Conservation (phyloP, 768 basidiomycete genomes). For the Imleria badia region DNA sequence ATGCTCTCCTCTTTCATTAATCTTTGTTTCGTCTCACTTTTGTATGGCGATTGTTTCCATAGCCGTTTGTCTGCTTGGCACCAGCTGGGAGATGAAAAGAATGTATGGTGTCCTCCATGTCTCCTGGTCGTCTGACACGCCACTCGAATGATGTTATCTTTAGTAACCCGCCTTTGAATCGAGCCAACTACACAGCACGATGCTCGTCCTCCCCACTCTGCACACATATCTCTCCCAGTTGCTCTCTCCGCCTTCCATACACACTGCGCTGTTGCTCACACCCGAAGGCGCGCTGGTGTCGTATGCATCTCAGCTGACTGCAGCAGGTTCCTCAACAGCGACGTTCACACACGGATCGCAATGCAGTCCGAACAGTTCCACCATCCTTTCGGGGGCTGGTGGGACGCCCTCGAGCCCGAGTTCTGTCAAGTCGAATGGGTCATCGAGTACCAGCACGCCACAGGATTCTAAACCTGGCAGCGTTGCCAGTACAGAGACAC, state of each 20-base stretch:
- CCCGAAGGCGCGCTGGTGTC: constrained; percentile 75
- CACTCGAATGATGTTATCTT: neutral
- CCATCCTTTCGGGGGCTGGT: neutral
- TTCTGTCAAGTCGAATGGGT: constrained; percentile 9
- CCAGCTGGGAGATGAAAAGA: constrained; percentile 9
- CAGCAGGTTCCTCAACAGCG: neutral
- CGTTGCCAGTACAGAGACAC: constrained; percentile 4
- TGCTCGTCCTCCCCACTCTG: constrained; percentile 70
- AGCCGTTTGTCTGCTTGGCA: constrained; percentile 12
- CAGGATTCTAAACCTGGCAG: constrained; percentile 15
- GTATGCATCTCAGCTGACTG: constrained; percentile 50
- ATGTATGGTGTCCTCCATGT: constrained; percentile 27
- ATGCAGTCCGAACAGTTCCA: constrained; percentile 5
- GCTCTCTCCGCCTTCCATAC: constrained; percentile 57
- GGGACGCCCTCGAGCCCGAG: constrained; percentile 11
- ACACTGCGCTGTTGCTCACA: constrained; percentile 71
- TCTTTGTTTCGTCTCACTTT: constrained; percentile 1
- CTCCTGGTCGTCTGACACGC: neutral
- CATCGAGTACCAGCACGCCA: constrained; percentile 7
- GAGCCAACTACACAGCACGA: constrained; percentile 25
- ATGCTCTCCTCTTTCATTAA: neutral
- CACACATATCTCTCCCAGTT: constrained; percentile 65
- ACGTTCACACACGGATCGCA: constrained; percentile 3
- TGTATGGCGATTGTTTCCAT: constrained; percentile 18
- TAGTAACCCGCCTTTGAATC: neutral